A percentile compares a stretch with the other conserved stretches of the same genome.
Evolutionary conservation across 192 early-diverging fungal genomes (phyloP).

Genomic region (Backusella luteola): DNA sequence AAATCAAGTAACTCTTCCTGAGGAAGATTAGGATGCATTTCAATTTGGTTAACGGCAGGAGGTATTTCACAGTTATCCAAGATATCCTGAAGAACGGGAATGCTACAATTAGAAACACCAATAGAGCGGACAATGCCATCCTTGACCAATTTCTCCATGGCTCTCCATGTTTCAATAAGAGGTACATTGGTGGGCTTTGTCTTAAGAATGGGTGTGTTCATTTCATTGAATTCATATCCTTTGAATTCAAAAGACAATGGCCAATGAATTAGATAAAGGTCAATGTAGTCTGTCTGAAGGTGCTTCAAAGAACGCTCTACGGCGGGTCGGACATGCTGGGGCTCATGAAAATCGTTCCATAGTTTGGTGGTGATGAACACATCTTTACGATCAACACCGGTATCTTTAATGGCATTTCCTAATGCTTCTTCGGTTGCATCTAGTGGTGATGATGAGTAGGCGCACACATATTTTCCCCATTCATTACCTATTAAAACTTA

Average conservation of each 20-base stretch:
- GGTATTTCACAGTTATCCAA: constrained; percentile 56
- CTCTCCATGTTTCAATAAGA: constrained; percentile 63
- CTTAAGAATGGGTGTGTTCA: constrained; percentile 27
- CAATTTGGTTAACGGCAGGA: constrained; percentile 71
- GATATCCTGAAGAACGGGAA: constrained; percentile 57
- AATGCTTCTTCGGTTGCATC: constrained; percentile 69
- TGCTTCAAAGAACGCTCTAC: constrained; percentile 66
- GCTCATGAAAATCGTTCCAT: constrained; percentile 47
- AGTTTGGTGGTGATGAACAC: constrained; percentile 67
- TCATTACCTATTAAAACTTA: neutral
- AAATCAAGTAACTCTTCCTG: constrained; percentile 59
- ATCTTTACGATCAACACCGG: constrained; percentile 53
- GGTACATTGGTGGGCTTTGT: constrained; percentile 38
- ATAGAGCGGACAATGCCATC: constrained; percentile 63
- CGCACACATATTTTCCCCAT: too few species aligned
- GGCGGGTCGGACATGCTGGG: constrained; percentile 62
- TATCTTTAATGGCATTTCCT: constrained; percentile 56
- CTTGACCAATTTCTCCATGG: constrained; percentile 71
- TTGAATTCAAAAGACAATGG: constrained; percentile 58
- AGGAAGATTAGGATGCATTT: constrained; percentile 54
- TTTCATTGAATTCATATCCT: constrained; percentile 20
- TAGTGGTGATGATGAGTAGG: neutral
- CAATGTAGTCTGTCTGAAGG: constrained; percentile 73
- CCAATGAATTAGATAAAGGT: constrained; percentile 87
- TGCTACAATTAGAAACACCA: constrained; percentile 76